phyloP scores from a whole-genome alignment of 2,329 filamentous ascomycete genomes.

The Beauveria scarabaeidicola region DNA sequence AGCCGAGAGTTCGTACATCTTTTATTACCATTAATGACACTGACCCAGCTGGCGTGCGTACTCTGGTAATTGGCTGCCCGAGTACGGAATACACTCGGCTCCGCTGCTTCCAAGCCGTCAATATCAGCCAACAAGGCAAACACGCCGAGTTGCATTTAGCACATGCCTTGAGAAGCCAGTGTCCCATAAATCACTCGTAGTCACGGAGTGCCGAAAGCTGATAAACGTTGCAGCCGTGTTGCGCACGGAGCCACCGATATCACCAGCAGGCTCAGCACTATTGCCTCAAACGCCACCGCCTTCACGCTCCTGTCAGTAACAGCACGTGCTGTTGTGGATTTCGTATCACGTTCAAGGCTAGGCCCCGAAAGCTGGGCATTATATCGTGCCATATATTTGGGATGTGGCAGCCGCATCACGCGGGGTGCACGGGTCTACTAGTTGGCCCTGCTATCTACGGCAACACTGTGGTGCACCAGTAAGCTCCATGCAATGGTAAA shows the following conservation, averaged over 20 bases:
- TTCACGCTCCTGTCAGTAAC: neutral
- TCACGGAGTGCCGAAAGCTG: neutral
- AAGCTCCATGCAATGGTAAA: neutral
- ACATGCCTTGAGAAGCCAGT: neutral
- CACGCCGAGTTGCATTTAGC: neutral
- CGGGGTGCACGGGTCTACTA: neutral
- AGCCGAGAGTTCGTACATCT: neutral
- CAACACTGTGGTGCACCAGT: neutral
- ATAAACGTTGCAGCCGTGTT: neutral
- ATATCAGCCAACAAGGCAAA: neutral
- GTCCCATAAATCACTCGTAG: neutral
- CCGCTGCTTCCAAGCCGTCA: neutral
- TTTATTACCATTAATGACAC: neutral
- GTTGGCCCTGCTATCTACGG: neutral
- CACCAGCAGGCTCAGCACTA: neutral
- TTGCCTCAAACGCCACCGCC: neutral
- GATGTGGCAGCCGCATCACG: neutral
- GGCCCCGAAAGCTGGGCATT: neutral
- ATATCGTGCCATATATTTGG: neutral
- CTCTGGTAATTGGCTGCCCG: neutral
- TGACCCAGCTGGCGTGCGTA: too few species aligned
- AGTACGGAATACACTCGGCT: neutral
- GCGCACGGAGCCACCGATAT: neutral
- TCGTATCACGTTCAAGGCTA: neutral
- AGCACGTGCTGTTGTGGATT: neutral